Base-by-base conservation (phyloP, 106 monocot genomes). In the Platanthera zijinensis region DNA sequence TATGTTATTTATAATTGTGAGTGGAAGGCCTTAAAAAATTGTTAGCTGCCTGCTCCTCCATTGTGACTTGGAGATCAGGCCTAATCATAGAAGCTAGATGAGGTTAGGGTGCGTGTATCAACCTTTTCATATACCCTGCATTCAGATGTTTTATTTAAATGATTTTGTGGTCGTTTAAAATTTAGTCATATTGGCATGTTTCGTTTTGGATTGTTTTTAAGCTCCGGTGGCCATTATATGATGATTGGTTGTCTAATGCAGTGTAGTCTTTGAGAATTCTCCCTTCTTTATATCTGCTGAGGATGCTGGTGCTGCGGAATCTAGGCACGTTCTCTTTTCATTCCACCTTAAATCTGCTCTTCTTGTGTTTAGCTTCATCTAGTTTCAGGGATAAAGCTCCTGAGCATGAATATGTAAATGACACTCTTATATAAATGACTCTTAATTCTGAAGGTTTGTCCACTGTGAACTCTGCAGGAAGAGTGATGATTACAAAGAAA, bases 281-380 rank as follows among this genome's bases (percentile, higher is more conserved):
- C 99, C 99, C 70, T 99, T 99, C 67, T 86, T 99, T 30, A 94
- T 99, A 48, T 87, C 91, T n/a, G 99, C 99, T n/a, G 92, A 99
- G 74, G 97, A 99, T 66, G 94, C 97, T 79, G 97, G 97, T 81
- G 77, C 85, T 80, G 80, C 72, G 75, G 99, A 99, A 78, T 83
- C 87, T 71, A 87, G 88, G 99, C 71, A 88, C 48, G 76, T 80
- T 76, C 52, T 79, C 25, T 81, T 75, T 50, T 21, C 64, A 7
- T 11, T 17, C 12, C 45, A 17, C 48, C 9, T 39, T 74, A 51
- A 51, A 54, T 25, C 11, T 48, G 3, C 50, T 68, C 17, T 61
- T 50, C 17, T 59, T 80, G 46, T 14, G 6, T 79, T 74, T 50
- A 59, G 59, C 59, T 19, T 59, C 59, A 18, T 66, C 32, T 32